Base-by-base conservation (phyloP, 176 grass and related monocot genomes). In the Carex littledalei region DNA sequence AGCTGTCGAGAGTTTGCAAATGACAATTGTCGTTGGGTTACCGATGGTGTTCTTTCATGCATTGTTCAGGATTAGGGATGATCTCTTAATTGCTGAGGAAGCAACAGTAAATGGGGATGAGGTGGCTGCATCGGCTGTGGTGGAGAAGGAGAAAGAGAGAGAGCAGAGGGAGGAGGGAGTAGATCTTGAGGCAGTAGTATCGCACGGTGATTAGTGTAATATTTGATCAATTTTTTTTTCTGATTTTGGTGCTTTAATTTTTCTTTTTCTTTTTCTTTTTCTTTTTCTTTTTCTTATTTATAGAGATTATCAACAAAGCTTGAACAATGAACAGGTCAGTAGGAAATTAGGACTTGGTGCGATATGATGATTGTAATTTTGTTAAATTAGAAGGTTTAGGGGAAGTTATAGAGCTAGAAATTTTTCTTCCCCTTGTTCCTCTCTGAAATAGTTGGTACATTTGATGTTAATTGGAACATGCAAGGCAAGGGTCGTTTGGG, bases 101-200 rank as follows among this genome's bases (percentile, higher is more conserved):
- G 74, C 61, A 3, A 9, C 85, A 24, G 43, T 2, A 0, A 81
- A 78, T 2, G 68, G 18, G 22, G 94, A 76, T 12, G 88, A 82
- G 35, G 47, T 16, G 31, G 29, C 86, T 12, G 67, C 47, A 4
- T 70, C 54, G 21, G 76, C 80, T 3, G 88, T 92, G 35, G 87
- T 89, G 3, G 92, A 94, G 92, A 94, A 94, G 89, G 91, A 89
- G 86, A 91, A 97, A 54, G 91, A 91, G 61, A 89, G 86, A 77
- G 89, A 95, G 26, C 37, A 55, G 60, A 80, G 54, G 85, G 53
- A 67, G 16, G 85, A 86, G 6, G 60, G 60, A 67, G 73, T 8
- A 57, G 85, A 67, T 78, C 17, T 68, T 1, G 85, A 82, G 9
- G 66, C 12, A 37, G 86, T 32, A 64, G 86, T 32, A 64, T 57